A percentile compares a stretch with the other conserved stretches of the same genome.
Conservation (phyloP, 2,329 filamentous ascomycete species). For the Fusarium kyushuense region DNA sequence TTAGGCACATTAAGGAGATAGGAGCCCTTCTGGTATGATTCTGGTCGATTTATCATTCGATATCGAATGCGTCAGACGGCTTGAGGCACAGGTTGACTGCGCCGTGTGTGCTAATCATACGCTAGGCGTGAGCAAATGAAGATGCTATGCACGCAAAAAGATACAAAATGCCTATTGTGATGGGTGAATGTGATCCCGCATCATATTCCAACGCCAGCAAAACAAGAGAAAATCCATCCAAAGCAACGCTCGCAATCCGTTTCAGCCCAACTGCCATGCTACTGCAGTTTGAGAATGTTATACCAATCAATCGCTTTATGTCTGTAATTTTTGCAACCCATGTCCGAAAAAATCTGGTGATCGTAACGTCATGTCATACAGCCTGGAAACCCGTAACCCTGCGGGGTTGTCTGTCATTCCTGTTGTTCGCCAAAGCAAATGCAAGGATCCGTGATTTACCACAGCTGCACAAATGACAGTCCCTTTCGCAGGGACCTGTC, state of each 20-base stretch:
- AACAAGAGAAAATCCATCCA: constrained; percentile 1
- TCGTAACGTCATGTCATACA: constrained; percentile 34
- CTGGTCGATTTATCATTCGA: constrained; percentile 21
- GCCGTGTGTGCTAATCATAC: constrained; percentile 29
- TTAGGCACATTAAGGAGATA: background rate
- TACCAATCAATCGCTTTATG: constrained; percentile 28
- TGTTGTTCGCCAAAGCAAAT: constrained; percentile 4
- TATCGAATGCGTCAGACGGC: constrained; percentile 12
- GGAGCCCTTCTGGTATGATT: constrained; percentile 6
- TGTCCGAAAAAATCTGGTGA: constrained; percentile 31
- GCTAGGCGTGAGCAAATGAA: constrained; percentile 17
- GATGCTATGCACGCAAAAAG: constrained; percentile 17
- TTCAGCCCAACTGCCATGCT: constrained; percentile 7
- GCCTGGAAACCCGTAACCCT: constrained; percentile 7
- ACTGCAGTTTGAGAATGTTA: constrained; percentile 5
- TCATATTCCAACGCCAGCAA: constrained; percentile 21
- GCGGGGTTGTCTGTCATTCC: constrained; percentile 14
- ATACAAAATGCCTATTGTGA: constrained; percentile 16
- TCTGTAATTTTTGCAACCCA: constrained; percentile 21
- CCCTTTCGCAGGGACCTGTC: constrained; percentile 44
- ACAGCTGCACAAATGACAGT: constrained; percentile 42
- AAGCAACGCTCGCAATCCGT: constrained; percentile 21
- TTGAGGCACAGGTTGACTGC: constrained; percentile 19
- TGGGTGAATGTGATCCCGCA: constrained; percentile 5
- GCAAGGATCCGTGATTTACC: constrained; percentile 25